Conservation (phyloP, 805 yeast species). For the Nakazawaea wickerhamii region DNA sequence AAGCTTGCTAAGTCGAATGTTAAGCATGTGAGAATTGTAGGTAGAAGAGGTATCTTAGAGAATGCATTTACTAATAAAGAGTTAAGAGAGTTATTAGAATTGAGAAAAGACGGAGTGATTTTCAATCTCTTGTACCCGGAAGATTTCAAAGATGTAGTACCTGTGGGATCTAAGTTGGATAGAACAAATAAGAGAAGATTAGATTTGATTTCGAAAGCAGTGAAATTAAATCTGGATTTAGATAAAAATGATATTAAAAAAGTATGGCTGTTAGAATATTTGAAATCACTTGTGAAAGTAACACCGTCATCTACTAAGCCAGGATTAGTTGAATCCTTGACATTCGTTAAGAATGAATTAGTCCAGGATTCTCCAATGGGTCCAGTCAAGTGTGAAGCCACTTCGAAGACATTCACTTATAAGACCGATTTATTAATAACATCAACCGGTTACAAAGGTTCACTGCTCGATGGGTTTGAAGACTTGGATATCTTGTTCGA, state of each 20-base stretch:
- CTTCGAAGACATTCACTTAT: conserved; percentile 28
- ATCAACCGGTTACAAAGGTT: conserved; percentile 79
- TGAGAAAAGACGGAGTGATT: conserved; percentile 40
- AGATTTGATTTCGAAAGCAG: conserved; percentile 47
- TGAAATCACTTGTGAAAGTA: conserved; percentile 57
- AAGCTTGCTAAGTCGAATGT: conserved; percentile 49
- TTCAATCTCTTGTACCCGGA: conserved; percentile 43
- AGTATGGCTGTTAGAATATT: conserved; percentile 66
- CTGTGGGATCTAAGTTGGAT: conserved; percentile 28
- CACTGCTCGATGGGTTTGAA: conserved; percentile 53
- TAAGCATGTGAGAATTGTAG: conserved; percentile 66
- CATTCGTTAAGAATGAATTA: conserved; percentile 44
- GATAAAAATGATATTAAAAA: conserved; percentile 16
- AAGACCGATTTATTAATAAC: conserved; percentile 65
- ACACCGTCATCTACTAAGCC: conserved; percentile 33
- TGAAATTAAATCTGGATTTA: conserved; percentile 9
- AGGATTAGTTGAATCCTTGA: conserved; percentile 36
- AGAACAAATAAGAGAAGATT: conserved; percentile 62
- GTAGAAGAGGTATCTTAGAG: conserved; percentile 79
- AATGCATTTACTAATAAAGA: conserved; percentile 92
- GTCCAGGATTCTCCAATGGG: conserved; percentile 31
- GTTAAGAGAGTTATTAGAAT: conserved; percentile 72
- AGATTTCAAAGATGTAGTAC: conserved; percentile 26
- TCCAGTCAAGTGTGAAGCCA: conserved; percentile 30
- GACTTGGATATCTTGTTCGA: conserved; percentile 47